A percentile compares a stretch with the other conserved stretches of the same genome.
Conservation (phyloP, 2,329 filamentous ascomycete species). For the Apiospora arundinis region DNA sequence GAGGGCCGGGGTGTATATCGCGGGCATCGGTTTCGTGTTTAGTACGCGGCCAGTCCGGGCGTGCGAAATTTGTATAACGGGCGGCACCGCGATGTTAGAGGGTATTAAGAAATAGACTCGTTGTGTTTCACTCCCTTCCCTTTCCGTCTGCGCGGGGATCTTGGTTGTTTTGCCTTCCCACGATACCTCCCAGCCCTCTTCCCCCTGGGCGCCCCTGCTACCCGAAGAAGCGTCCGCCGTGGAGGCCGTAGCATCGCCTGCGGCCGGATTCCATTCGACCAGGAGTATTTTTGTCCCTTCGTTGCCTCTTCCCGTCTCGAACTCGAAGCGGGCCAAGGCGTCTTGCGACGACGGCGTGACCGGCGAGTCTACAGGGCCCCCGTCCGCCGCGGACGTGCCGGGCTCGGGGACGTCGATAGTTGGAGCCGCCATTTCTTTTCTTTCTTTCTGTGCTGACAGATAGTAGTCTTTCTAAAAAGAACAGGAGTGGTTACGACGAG, state of each 20-base stretch:
- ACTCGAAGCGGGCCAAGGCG: constrained; percentile 86
- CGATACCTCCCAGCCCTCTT: constrained; percentile 71
- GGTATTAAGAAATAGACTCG: constrained; percentile 84
- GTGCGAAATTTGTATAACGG: constrained; percentile 70
- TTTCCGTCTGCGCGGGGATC: constrained; percentile 57
- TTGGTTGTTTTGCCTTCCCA: constrained; percentile 83
- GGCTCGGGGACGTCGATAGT: neutral
- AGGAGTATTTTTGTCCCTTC: constrained; percentile 91
- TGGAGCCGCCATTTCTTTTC: constrained; percentile 9
- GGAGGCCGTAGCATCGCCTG: constrained; percentile 53
- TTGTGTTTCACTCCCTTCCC: constrained; percentile 52
- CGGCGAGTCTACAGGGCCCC: constrained; percentile 22
- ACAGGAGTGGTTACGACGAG: constrained; percentile 4
- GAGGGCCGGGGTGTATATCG: constrained; percentile 82
- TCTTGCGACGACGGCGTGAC: constrained; percentile 32
- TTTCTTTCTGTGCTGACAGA: neutral
- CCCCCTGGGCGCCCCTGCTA: constrained; percentile 22
- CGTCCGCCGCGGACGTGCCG: neutral
- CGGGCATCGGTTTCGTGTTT: constrained; percentile 79
- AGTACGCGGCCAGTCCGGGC: constrained; percentile 47
- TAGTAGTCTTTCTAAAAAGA: neutral
- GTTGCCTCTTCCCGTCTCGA: constrained; percentile 73
- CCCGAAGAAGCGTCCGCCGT: neutral
- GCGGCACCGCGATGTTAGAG: constrained; percentile 73
- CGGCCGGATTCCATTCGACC: constrained; percentile 78